Evolutionary conservation across 768 basidiomycete genomes (phyloP).

Genomic region (Kondoa malvinella): DNA sequence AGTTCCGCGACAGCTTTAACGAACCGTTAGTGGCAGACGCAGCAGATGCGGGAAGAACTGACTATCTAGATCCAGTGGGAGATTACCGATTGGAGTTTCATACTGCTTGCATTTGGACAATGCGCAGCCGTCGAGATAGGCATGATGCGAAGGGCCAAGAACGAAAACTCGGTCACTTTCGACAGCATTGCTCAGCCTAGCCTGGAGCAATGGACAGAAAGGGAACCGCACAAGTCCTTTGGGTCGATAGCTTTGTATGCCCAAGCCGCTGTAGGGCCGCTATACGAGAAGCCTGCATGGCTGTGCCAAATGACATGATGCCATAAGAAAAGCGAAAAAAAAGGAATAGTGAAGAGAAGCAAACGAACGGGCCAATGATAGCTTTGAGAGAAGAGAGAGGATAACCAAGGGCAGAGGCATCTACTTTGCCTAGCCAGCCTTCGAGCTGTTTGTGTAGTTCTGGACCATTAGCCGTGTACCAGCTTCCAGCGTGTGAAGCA

Average conservation of each 20-base stretch:
- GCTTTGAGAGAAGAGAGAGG: constrained; percentile 61
- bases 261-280: constrained; percentile 86
- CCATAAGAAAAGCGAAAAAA: too few relatives aligned
- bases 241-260: constrained; percentile 80
- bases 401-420: constrained; percentile 38
- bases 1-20: constrained; percentile 50
- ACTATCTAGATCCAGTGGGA: constrained; percentile 68
- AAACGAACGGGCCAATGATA: constrained; percentile 71
- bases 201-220: not conserved
- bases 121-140: constrained; percentile 72
- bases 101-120: constrained; percentile 61
- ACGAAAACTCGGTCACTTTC: constrained; percentile 76
- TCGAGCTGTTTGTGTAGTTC: constrained; percentile 47
- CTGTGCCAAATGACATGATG: constrained; percentile 34
- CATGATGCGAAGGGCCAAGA: constrained; percentile 87
- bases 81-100: constrained; percentile 64
- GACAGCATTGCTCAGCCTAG: not conserved
- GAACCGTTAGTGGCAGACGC: not conserved
- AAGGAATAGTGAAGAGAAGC: not conserved
- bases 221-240: constrained; percentile 49
- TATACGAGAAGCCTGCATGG: constrained; percentile 91
- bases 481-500: constrained; percentile 73
- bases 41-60: constrained; percentile 27
- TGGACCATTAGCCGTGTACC: constrained; percentile 64
- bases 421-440: constrained; percentile 30